Conservation (phyloP, 2,329 filamentous ascomycete species). For the Emydomyces testavorans region DNA sequence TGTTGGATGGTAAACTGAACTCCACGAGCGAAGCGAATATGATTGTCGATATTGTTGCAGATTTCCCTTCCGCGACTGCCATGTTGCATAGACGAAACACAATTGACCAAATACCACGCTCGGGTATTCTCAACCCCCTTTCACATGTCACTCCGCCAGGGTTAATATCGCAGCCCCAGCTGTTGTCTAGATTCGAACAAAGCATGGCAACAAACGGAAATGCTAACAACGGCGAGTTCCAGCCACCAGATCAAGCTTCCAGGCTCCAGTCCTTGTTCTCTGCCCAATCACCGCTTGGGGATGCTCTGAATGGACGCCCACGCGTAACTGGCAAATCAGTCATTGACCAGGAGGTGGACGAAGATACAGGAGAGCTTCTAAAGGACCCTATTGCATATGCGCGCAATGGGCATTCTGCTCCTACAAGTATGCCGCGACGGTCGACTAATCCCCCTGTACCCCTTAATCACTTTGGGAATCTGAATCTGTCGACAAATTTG, state of each 20-base stretch:
- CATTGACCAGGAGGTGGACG: conserved; percentile 53
- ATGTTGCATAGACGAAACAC: conserved; percentile 39
- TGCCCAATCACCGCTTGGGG: conserved; percentile 48
- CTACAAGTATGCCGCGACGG: conserved; percentile 42
- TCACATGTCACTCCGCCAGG: conserved; percentile 30
- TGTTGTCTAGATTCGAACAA: conserved; percentile 9
- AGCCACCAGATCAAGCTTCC: conserved; percentile 40
- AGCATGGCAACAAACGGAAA: conserved; percentile 14
- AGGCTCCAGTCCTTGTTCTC: conserved; percentile 49
- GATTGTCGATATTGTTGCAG: conserved; percentile 42
- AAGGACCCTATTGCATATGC: conserved; percentile 56
- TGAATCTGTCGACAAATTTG: conserved; percentile 61
- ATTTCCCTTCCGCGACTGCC: conserved; percentile 22
- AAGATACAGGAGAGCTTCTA: conserved; percentile 51
- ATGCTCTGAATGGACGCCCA: conserved; percentile 41
- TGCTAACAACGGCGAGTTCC: conserved; percentile 41
- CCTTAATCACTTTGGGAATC: conserved; percentile 53
- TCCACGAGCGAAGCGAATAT: conserved; percentile 50
- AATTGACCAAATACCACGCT: conserved; percentile 37
- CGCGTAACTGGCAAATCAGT: conserved; percentile 50
- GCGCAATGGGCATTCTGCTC: conserved; percentile 50
- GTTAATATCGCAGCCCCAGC: conserved; percentile 15
- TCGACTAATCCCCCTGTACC: conserved; percentile 62
- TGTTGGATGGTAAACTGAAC: conserved; percentile 52
- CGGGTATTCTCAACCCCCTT: conserved; percentile 5